Conservation (phyloP, 1,139 yeast genomes). For the Taphrina pruni region DNA sequence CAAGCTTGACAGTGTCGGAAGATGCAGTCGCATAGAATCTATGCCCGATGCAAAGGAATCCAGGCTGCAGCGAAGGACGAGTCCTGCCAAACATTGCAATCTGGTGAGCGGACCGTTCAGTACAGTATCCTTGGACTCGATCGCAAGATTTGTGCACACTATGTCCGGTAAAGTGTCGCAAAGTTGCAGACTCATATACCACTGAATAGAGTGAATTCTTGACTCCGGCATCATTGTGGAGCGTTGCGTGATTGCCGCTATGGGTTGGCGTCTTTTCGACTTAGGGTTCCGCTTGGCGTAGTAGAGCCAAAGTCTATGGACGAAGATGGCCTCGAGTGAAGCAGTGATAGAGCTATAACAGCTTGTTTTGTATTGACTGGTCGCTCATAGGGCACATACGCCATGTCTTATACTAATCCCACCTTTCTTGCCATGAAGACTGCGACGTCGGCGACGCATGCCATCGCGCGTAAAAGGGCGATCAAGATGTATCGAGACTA, state of each 20-base stretch:
- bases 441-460: conserved; percentile 65
- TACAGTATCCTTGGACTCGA: too few species aligned
- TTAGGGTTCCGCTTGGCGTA: conserved; percentile 2
- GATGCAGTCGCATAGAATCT: conserved; percentile 23
- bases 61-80: not conserved
- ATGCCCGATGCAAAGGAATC: not conserved
- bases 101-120: not conserved
- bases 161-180: too few species aligned
- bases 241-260: not conserved
- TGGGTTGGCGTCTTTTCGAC: not conserved
- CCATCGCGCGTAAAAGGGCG: conserved; percentile 61
- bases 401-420: conserved; percentile 52
- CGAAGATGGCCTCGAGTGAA: not conserved
- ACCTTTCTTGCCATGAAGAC: conserved; percentile 88
- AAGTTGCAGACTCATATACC: too few species aligned
- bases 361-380: not conserved
- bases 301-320: not conserved
- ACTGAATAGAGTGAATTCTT: not conserved
- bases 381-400: too few species aligned
- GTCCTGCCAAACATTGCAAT: not conserved
- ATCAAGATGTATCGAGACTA: conserved; percentile 52
- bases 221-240: conserved; percentile 14
- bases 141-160: too few species aligned
- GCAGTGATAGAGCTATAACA: not conserved
- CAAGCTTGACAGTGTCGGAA: conserved; percentile 30